A percentile compares a stretch with the other conserved stretches of the same genome.
Evolutionary conservation across 2,329 filamentous ascomycete species (phyloP).

Genomic region (Colletotrichum limetticola): DNA sequence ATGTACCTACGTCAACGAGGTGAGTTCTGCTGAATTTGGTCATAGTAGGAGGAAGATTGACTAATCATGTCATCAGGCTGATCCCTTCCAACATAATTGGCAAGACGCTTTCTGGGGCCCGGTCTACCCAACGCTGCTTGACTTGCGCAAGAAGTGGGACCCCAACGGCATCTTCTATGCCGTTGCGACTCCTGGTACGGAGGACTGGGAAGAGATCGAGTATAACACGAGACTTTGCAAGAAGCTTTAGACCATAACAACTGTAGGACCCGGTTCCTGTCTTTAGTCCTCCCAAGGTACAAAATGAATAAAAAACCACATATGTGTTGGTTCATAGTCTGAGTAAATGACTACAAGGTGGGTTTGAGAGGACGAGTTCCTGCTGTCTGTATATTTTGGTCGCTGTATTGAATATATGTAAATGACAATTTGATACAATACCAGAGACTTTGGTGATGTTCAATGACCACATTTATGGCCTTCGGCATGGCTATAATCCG

Average conservation of each 20-base stretch:
- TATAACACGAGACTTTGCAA: conserved; percentile 53
- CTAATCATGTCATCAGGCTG: conserved; percentile 38
- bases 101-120: conserved; percentile 52
- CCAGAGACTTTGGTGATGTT: too few species aligned
- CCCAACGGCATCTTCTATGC: conserved; percentile 54
- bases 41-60: rapidly evolving
- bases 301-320: too few species aligned
- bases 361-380: too few species aligned
- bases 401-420: too few species aligned
- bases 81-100: conserved; percentile 49
- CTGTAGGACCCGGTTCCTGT: too few species aligned
- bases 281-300: too few species aligned
- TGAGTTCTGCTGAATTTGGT: conserved; percentile 27
- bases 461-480: too few species aligned
- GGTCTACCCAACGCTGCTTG: conserved; percentile 47
- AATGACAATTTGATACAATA: too few species aligned
- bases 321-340: too few species aligned
- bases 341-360: too few species aligned
- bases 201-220: conserved; percentile 54
- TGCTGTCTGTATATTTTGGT: too few species aligned
- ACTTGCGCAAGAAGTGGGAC: conserved; percentile 57
- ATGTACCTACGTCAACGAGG: conserved; percentile 58
- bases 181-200: conserved; percentile 55
- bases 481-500: too few species aligned
- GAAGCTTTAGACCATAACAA: not conserved